Conservation (phyloP, 257 asterid genomes). For the Forsythia suspensa region DNA sequence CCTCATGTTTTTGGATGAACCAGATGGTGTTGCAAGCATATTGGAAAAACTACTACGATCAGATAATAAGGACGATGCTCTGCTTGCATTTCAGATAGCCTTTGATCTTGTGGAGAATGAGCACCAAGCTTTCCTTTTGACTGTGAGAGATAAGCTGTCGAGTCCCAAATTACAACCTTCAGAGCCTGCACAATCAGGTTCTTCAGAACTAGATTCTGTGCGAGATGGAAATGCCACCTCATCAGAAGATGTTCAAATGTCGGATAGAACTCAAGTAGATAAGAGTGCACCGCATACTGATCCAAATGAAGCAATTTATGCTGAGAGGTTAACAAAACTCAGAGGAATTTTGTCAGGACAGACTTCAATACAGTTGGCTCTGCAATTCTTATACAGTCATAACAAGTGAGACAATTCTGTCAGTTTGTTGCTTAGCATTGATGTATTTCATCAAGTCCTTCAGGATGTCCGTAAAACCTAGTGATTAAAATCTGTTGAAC, state of each 20-base stretch:
- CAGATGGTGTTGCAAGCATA: conserved; percentile 71
- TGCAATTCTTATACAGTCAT: conserved; percentile 91
- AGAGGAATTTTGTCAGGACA: conserved; percentile 92
- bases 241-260: conserved; percentile 67
- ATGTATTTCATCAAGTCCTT: background rate
- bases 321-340: conserved; percentile 66
- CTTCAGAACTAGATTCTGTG: conserved; percentile 47
- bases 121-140: conserved; percentile 86
- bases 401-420: conserved; percentile 63
- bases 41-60: conserved; percentile 79
- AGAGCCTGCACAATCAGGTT: conserved; percentile 38
- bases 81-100: conserved; percentile 88
- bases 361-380: conserved; percentile 85
- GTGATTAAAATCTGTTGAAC: conserved; percentile 18
- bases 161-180: conserved; percentile 56
- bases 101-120: conserved; percentile 94
- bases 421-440: conserved; percentile 2
- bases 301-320: conserved; percentile 63
- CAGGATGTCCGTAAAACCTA: background rate
- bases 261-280: conserved; percentile 55
- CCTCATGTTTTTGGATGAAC: conserved; percentile 90
- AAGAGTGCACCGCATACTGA: conserved; percentile 31
- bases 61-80: conserved; percentile 72
- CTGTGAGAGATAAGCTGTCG: conserved; percentile 67
- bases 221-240: conserved; percentile 39